Conservation (phyloP, 768 basidiomycete species). For the Astraeus odoratus region DNA sequence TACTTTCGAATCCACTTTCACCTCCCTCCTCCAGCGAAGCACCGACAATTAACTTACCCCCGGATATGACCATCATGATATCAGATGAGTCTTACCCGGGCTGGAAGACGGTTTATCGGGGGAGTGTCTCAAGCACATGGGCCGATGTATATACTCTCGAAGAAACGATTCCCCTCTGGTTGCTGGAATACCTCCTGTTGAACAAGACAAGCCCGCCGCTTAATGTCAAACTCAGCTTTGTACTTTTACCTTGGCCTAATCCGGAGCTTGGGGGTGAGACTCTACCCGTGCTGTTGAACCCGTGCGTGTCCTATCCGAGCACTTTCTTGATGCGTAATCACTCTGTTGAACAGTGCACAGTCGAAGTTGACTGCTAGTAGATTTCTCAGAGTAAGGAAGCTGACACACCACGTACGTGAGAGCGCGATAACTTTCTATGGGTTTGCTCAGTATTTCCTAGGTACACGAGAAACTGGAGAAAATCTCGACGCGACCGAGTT, state of each 20-base stretch:
- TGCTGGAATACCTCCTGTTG: slow-evolving; percentile 77
- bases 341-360: slow-evolving; percentile 47
- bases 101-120: slow-evolving; percentile 73
- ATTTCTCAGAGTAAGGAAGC: slow-evolving; percentile 79
- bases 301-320: slow-evolving; percentile 43
- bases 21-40: slow-evolving; percentile 71
- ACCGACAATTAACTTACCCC: slow-evolving; percentile 55
- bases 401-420: slow-evolving; percentile 66
- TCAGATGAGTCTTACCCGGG: slow-evolving; percentile 74
- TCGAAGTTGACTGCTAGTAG: slow-evolving; percentile 86
- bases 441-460: slow-evolving; percentile 30
- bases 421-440: neutral
- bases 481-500: slow-evolving; percentile 31
- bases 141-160: slow-evolving; percentile 56
- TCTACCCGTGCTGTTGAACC: slow-evolving; percentile 78
- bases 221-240: slow-evolving; percentile 79
- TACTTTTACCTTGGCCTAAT: slow-evolving; percentile 70
- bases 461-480: slow-evolving; percentile 80
- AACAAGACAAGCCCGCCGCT: slow-evolving; percentile 50
- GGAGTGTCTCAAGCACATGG: slow-evolving; percentile 52
- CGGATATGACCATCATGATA: slow-evolving; percentile 62
- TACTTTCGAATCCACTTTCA: slow-evolving; percentile 48
- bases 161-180: slow-evolving; percentile 78
- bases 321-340: neutral
- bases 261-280: slow-evolving; percentile 51